These are phyloP conservation scores for Solanum habrochaites DNA, from an alignment of 257 asterid genomes.

Conservation along the genomic window DNA sequence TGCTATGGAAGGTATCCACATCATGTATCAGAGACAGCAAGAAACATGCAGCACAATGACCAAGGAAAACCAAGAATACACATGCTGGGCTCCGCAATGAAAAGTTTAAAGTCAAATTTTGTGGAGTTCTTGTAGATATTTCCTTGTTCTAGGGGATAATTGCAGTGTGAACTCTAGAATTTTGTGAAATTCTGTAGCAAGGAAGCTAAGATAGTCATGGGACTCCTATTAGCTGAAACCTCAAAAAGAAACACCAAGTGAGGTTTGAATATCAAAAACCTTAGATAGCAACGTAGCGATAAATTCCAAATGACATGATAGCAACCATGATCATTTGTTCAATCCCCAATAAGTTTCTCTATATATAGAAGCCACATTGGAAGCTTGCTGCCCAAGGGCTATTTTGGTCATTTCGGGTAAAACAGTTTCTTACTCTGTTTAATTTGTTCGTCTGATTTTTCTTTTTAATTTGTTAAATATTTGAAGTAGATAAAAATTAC, in stretches of 20 bases:
- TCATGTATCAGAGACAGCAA: background rate
- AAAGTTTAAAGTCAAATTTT: background rate
- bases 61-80: background rate
- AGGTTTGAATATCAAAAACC: background rate
- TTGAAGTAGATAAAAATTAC: background rate
- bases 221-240: background rate
- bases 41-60: background rate
- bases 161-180: background rate
- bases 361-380: background rate
- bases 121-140: background rate
- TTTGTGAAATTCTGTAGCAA: background rate
- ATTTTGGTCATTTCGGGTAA: background rate
- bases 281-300: background rate
- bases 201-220: background rate
- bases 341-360: background rate
- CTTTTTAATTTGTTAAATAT: background rate
- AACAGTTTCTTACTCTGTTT: background rate
- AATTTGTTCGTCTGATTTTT: background rate
- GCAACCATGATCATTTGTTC: background rate
- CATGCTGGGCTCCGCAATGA: background rate
- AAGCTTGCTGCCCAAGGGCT: background rate
- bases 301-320: background rate
- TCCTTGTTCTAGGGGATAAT: background rate
- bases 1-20: background rate
- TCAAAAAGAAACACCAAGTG: background rate